Conservation (phyloP, 768 basidiomycete genomes). For the Xerocomellus intermedius region DNA sequence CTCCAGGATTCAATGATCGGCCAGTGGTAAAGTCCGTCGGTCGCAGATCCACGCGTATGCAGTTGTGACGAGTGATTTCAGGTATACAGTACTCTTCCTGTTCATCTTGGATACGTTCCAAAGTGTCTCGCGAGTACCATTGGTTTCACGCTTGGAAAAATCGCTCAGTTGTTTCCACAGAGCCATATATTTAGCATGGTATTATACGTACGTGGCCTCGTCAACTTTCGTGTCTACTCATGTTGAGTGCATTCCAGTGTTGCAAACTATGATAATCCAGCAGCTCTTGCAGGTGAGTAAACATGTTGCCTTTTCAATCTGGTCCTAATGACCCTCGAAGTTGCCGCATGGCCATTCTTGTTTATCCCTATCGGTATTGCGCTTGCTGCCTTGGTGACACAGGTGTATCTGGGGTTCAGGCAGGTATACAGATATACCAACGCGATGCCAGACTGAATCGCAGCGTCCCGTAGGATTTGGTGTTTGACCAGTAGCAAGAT, state of each 20-base stretch:
- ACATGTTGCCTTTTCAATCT: neutral
- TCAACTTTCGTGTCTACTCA: too few species aligned
- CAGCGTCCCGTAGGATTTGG: constrained; percentile 10
- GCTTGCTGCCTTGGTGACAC: constrained; percentile 49
- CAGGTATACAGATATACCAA: constrained; percentile 11
- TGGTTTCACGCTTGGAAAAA: too few species aligned
- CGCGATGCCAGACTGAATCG: neutral
- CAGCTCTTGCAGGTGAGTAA: constrained; percentile 5
- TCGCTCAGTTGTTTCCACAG: neutral
- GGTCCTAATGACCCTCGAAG: constrained; percentile 20
- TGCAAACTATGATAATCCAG: too few species aligned
- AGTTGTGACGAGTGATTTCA: too few species aligned
- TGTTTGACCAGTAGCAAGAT: constrained; percentile 11
- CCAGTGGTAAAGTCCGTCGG: too few species aligned
- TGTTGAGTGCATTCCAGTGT: constrained; percentile 2
- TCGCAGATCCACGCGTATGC: too few species aligned
- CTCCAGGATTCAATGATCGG: too few species aligned
- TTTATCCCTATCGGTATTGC: constrained; percentile 49
- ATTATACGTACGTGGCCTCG: constrained; percentile 9
- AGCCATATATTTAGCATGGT: constrained; percentile 21
- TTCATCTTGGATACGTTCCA: constrained; percentile 22
- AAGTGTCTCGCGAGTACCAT: constrained; percentile 14
- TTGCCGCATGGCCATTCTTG: constrained; percentile 48
- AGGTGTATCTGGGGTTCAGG: constrained; percentile 48
- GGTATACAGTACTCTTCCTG: too few species aligned